Evolutionary conservation across 2,329 filamentous ascomycete species (phyloP).

Genomic region (Epichloe scottii): DNA sequence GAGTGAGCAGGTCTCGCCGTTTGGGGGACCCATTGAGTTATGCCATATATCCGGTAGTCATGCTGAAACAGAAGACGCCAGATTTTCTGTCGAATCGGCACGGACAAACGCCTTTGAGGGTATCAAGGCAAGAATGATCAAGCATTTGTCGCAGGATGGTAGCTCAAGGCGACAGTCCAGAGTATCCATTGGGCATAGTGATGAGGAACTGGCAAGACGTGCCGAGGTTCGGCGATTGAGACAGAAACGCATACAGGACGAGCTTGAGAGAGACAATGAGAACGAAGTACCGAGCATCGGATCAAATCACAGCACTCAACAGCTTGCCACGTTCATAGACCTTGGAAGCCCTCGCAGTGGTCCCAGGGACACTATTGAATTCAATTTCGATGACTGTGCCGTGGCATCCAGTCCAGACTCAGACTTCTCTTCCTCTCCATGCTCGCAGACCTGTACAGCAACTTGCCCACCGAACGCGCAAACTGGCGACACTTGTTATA

Average conservation of each 20-base stretch:
- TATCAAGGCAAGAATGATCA: constrained; percentile 32
- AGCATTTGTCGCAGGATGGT: constrained; percentile 33
- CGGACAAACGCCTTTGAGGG: constrained; percentile 29
- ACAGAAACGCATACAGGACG: constrained; percentile 44
- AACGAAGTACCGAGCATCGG: constrained; percentile 20
- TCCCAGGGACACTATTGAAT: constrained; percentile 38
- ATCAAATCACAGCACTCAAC: constrained; percentile 14
- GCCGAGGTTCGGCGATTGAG: constrained; percentile 43
- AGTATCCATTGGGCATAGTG: constrained; percentile 31
- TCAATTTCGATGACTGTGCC: constrained; percentile 15
- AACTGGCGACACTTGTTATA: neutral
- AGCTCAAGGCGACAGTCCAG: constrained; percentile 27
- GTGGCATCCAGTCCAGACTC: neutral
- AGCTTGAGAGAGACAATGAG: constrained; percentile 35
- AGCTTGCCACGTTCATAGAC: constrained; percentile 16
- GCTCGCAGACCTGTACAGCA: neutral
- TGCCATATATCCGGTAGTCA: constrained; percentile 24
- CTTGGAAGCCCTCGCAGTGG: constrained; percentile 23
- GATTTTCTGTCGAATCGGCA: constrained; percentile 13
- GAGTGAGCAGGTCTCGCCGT: constrained; percentile 7
- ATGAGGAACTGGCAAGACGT: constrained; percentile 40
- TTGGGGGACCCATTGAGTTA: constrained; percentile 15
- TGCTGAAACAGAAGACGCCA: constrained; percentile 27
- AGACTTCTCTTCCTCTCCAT: neutral
- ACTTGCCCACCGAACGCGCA: neutral